phyloP scores from a whole-genome alignment of 2,329 filamentous ascomycete genomes.

The Pseudopithomyces maydicus region DNA sequence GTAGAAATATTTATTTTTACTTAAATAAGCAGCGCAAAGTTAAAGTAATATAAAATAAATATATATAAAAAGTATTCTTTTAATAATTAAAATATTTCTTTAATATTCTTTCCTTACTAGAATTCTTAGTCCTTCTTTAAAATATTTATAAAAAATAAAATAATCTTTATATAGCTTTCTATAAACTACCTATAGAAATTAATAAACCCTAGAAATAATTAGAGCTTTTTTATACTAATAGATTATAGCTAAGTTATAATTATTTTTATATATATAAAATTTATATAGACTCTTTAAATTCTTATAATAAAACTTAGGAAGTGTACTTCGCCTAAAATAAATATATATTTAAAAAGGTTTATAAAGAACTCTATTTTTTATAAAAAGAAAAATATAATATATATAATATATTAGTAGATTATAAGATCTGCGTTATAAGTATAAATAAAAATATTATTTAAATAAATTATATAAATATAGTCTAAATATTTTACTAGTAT shows the following conservation, averaged over 20 bases:
- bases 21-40: neutral
- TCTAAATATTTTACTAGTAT: constrained; percentile 10
- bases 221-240: neutral
- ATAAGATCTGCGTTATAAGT: neutral
- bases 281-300: neutral
- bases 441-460: constrained; percentile 21
- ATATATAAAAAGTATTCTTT: neutral
- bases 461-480: constrained; percentile 17
- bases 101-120: neutral
- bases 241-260: neutral
- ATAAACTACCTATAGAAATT: constrained; percentile 8
- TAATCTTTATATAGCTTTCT: neutral
- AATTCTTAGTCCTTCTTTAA: constrained; percentile 1
- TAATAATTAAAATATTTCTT: neutral
- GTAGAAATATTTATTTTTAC: neutral
- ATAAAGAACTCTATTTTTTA: neutral
- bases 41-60: neutral
- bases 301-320: constrained; percentile 1
- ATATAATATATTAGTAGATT: neutral
- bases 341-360: constrained; percentile 1
- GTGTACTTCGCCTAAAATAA: neutral
- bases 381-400: neutral
- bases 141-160: neutral
- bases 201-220: constrained; percentile 1
- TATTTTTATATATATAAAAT: neutral